Conservation (phyloP, 2,329 filamentous ascomycete species). For the Berkeleyomyces basicola region DNA sequence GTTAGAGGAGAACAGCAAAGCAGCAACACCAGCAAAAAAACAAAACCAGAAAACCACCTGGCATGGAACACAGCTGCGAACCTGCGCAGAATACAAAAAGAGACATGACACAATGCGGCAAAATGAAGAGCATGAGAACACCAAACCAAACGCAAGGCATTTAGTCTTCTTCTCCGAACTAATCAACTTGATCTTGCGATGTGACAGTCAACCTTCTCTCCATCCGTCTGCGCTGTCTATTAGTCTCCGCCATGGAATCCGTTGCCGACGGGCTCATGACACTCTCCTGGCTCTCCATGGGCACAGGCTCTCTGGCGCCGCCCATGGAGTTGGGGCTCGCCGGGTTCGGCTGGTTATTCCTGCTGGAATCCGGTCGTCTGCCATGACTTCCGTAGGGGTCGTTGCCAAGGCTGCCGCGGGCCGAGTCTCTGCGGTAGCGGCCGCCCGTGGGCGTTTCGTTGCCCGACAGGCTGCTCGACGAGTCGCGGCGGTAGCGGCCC, state of each 20-base stretch:
- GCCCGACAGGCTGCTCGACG: constrained; percentile 41
- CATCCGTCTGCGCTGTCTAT: constrained; percentile 34
- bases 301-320: constrained; percentile 29
- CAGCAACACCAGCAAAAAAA: background rate
- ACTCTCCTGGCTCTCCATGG: constrained; percentile 29
- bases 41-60: background rate
- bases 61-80: background rate
- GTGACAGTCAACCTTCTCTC: constrained; percentile 32
- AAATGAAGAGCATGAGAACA: background rate
- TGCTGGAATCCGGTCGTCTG: constrained; percentile 24
- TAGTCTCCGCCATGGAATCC: constrained; percentile 30
- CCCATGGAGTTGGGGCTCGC: constrained; percentile 25
- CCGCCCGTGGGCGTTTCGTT: constrained; percentile 34
- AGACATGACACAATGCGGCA: background rate
- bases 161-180: background rate
- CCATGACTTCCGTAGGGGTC: constrained; percentile 7
- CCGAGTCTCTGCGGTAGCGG: constrained; percentile 35
- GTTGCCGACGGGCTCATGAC: constrained; percentile 31
- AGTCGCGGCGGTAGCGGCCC: constrained; percentile 28
- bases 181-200: constrained; percentile 5
- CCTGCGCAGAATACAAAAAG: background rate
- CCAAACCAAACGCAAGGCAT: background rate
- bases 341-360: constrained; percentile 47
- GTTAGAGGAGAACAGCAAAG: background rate
- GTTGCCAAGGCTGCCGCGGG: constrained; percentile 4